Conservation (phyloP, 139 green algal species). For the Chlamydomonas incerta region DNA sequence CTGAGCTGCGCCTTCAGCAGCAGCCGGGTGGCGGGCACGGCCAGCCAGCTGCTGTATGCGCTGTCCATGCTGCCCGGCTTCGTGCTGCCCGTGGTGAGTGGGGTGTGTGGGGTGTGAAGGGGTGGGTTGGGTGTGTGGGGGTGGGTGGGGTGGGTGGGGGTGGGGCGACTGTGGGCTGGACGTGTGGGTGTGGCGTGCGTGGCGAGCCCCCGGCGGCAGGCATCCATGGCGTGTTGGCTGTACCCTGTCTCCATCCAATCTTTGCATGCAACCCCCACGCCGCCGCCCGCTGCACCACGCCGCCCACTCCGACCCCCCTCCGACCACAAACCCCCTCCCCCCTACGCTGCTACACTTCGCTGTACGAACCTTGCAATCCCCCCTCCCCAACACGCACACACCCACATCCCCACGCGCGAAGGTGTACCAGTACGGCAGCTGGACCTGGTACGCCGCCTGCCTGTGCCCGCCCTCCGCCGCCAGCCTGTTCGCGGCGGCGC, state of each 20-base stretch:
- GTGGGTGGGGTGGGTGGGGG: neutral
- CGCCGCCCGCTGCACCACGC: no score
- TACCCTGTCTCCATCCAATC: no score
- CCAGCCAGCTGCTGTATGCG: slow-evolving; percentile 73
- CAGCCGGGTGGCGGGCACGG: slow-evolving; percentile 72
- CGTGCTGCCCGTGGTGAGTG: slow-evolving; percentile 12
- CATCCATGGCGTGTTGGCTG: no score
- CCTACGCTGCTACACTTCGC: no score
- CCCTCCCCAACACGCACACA: no score
- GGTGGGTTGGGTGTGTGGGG: neutral
- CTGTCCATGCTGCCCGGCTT: slow-evolving; percentile 82
- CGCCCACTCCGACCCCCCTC: no score
- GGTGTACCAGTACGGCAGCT: slow-evolving; percentile 71
- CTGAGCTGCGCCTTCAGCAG: slow-evolving; percentile 75
- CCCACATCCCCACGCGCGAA: neutral
- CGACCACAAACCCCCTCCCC: no score
- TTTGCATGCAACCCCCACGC: no score
- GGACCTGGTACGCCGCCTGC: slow-evolving; percentile 73
- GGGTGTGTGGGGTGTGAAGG: neutral
- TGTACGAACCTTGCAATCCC: no score
- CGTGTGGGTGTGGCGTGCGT: no score
- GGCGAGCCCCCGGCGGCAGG: no score
- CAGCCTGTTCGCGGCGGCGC: slow-evolving; percentile 73
- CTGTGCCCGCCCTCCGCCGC: slow-evolving; percentile 80
- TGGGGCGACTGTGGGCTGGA: no score